Evolutionary conservation across 108 stramenopile genomes (phyloP), one percentile per base, ranked within the genome.

Genomic region (Aurantiochytrium sp.): DNA sequence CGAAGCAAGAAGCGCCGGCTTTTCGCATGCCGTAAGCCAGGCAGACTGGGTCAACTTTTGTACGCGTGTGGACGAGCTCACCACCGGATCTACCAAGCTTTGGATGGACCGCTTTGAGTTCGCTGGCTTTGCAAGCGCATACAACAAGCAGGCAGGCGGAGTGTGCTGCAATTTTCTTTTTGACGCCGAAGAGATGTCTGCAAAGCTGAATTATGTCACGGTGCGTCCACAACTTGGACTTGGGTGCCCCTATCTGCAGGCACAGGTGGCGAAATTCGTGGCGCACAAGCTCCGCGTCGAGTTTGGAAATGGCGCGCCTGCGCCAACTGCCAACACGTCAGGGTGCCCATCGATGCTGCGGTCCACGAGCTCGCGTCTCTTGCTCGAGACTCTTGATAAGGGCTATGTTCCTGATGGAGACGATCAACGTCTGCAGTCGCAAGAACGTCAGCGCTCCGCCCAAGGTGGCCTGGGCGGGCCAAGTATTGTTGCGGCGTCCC

Each of bases 11-110:
- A 10, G 60, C 29, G 29, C 25, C 8, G 60, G 35, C 29, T 83
- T 83, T 83, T 44, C 47, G 49, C 73, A 83, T 21, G 73, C 73
- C 5, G 73, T 83, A 14, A 51, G 73, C 25, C 47, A 51, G 25
- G 73, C 73, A 21, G 73, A 83, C 73, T 83, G 73, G 73, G 44
- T 83, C 18, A 51, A 51, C 23, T 83, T 83, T 21, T 83, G 73
- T 21, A 83, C 73, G 25, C 44, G 73, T 21, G 73, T 83, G 18
- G 73, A 83, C 23, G 47, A 83, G 49, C 44, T 83, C 5, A n/a
- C 49, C 18, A 45, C 44, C 42, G 44, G 44, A 10, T 45, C 47
- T 5, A 83, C 19, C 47, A 51, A 51, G 47, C 49, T 51, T 8
- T 45, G 73, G 49, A 16, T 51, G 12, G 49, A 83, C 5, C 47